These are phyloP conservation scores for Oemleria cerasiformis DNA, from an alignment of 306 rosid genomes.

Conservation along the genomic window DNA sequence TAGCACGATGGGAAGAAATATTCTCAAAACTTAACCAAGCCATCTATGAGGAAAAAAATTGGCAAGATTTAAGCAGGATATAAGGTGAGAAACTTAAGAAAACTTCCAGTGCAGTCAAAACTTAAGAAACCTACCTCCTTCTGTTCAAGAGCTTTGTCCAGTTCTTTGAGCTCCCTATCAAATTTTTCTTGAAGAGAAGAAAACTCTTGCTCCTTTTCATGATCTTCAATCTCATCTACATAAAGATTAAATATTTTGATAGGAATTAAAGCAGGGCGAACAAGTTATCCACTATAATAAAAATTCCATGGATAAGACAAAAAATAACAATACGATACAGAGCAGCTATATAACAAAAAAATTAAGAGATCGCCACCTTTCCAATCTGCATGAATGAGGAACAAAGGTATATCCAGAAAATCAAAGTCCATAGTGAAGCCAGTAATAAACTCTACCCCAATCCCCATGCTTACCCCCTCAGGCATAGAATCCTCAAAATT, in stretches of 20 bases:
- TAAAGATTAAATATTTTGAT: neutral
- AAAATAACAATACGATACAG: neutral
- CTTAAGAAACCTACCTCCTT: conserved; percentile 64
- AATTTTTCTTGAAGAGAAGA: conserved; percentile 87
- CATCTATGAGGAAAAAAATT: neutral
- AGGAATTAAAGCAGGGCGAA: neutral
- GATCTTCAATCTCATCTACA: conserved; percentile 65
- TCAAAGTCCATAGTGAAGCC: neutral
- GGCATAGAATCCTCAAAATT: neutral
- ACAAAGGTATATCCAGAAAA: neutral
- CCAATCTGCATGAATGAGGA: neutral
- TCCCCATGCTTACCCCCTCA: neutral
- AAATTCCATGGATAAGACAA: neutral
- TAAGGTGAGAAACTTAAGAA: too few species aligned
- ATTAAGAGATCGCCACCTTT: neutral
- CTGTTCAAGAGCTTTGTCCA: conserved; percentile 89
- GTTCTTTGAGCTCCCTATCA: conserved; percentile 83
- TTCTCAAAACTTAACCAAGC: neutral
- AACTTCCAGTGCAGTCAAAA: conserved; percentile 3
- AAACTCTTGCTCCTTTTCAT: conserved; percentile 85
- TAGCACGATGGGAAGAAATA: neutral
- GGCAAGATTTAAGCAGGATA: neutral
- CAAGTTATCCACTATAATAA: neutral
- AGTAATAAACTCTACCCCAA: neutral
- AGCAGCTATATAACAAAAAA: neutral